Percentiles rank a stretch among this genome's conserved stretches.
Conservation (phyloP, 176 grass and related monocot species). For the Alopecurus myosuroides region DNA sequence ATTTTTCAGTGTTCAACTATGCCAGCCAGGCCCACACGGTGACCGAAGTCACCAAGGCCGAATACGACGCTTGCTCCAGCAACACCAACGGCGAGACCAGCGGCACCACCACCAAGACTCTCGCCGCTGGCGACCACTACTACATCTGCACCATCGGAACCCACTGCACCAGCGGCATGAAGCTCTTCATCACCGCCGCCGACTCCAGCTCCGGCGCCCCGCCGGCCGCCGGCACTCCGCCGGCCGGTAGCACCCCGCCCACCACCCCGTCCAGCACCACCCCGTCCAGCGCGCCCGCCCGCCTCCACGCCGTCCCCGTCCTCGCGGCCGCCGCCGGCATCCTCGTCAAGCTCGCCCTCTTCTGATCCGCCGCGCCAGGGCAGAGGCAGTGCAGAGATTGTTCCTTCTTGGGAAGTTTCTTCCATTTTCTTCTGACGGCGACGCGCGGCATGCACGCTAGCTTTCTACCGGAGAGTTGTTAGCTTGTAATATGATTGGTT, state of each 20-base stretch:
- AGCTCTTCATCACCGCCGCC: constrained; percentile 47
- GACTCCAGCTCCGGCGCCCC: constrained; percentile 27
- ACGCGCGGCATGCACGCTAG: background rate
- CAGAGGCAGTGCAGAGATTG: constrained; percentile 40
- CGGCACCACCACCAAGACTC: constrained; percentile 34
- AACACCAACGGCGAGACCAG: background rate
- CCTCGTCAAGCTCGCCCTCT: constrained; percentile 43
- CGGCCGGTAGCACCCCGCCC: background rate
- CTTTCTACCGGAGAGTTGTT: constrained; percentile 9
- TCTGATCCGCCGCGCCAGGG: constrained; percentile 25
- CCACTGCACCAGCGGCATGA: constrained; percentile 69
- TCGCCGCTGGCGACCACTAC: constrained; percentile 46
- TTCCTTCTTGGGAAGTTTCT: background rate
- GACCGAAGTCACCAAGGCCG: constrained; percentile 36
- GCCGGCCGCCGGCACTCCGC: background rate
- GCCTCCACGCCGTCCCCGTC: background rate
- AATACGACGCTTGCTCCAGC: constrained; percentile 51
- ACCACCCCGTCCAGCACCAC: background rate
- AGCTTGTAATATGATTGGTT: background rate
- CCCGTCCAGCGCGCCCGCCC: background rate
- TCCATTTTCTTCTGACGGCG: constrained; percentile 7
- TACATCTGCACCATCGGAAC: constrained; percentile 57
- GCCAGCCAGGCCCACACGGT: constrained; percentile 30
- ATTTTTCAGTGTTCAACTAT: constrained; percentile 62
- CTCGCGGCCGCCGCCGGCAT: constrained; percentile 6